These are phyloP conservation scores for Capronia coronata DNA, from an alignment of 2,329 filamentous ascomycete species.

Conservation along the genomic window DNA sequence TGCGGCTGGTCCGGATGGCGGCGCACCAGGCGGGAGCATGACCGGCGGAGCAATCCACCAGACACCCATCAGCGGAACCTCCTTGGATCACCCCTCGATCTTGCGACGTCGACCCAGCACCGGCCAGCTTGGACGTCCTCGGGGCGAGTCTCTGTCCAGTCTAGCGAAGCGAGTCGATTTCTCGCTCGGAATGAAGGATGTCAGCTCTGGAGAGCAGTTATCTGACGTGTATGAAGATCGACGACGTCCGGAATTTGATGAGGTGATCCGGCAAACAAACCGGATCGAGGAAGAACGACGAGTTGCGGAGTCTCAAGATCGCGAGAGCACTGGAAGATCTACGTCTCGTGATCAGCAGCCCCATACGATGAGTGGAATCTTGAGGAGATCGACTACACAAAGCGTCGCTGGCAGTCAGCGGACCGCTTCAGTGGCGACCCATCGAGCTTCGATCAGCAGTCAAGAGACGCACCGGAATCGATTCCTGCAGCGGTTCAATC, in stretches of 20 bases:
- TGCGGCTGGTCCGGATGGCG: constrained; percentile 40
- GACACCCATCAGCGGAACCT: constrained; percentile 6
- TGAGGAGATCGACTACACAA: constrained; percentile 26
- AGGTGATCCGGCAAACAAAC: constrained; percentile 37
- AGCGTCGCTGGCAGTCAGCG: constrained; percentile 29
- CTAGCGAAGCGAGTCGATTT: constrained; percentile 63
- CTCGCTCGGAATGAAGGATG: constrained; percentile 59
- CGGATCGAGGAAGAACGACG: constrained; percentile 35
- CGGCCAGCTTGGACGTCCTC: constrained; percentile 38
- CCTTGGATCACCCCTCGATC: constrained; percentile 45
- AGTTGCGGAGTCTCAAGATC: constrained; percentile 24
- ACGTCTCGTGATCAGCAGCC: constrained; percentile 25
- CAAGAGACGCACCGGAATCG: constrained; percentile 51
- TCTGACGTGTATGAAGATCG: constrained; percentile 61
- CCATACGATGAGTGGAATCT: constrained; percentile 26
- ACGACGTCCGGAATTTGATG: constrained; percentile 32
- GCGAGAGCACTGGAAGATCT: constrained; percentile 3
- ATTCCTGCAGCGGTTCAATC: constrained; percentile 51
- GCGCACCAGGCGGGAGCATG: constrained; percentile 35
- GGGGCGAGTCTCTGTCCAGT: constrained; percentile 52
- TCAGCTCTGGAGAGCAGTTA: constrained; percentile 53
- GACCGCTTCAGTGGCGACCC: constrained; percentile 1
- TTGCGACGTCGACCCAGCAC: constrained; percentile 46
- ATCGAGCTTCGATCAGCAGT: constrained; percentile 21
- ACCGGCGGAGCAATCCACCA: constrained; percentile 25